Percentiles rank a stretch among this genome's conserved stretches.
Conservation (phyloP, 805 yeast genomes). For the Kurtzmaniella cleridarum region DNA sequence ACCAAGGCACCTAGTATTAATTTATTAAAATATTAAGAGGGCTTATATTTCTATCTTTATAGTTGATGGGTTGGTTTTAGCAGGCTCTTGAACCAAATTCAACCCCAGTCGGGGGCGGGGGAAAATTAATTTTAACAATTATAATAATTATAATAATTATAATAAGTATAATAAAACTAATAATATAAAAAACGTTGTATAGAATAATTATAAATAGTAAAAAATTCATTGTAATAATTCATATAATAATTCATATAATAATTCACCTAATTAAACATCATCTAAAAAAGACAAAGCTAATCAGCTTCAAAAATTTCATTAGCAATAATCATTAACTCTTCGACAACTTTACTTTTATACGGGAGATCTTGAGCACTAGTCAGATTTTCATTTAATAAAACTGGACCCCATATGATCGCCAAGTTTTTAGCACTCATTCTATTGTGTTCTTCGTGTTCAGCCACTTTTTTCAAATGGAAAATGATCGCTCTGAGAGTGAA, state of each 20-base stretch:
- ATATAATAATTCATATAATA: background rate
- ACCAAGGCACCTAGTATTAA: constrained; percentile 34
- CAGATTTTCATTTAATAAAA: constrained; percentile 62
- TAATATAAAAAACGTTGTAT: no score
- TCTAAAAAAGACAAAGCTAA: constrained; percentile 9
- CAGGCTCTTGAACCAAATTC: no score
- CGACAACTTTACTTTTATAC: constrained; percentile 71
- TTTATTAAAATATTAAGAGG: constrained; percentile 4
- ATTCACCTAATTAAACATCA: no score
- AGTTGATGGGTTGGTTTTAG: no score
- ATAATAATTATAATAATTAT: no score
- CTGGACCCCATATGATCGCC: constrained; percentile 95
- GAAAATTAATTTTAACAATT: no score
- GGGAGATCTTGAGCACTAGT: constrained; percentile 69
- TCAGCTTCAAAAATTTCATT: constrained; percentile 61
- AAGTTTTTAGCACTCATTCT: constrained; percentile 79
- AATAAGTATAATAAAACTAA: no score
- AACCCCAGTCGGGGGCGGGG: no score
- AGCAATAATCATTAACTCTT: constrained; percentile 78
- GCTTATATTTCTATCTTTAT: no score
- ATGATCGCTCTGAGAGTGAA: constrained; percentile 82
- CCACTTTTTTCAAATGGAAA: constrained; percentile 78
- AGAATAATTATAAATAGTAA: no score
- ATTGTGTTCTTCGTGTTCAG: constrained; percentile 55
- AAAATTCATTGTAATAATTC: no score